These are phyloP conservation scores for Pythium plurisporium DNA, from an alignment of 352 stramenopile species.

Conservation along the genomic window DNA sequence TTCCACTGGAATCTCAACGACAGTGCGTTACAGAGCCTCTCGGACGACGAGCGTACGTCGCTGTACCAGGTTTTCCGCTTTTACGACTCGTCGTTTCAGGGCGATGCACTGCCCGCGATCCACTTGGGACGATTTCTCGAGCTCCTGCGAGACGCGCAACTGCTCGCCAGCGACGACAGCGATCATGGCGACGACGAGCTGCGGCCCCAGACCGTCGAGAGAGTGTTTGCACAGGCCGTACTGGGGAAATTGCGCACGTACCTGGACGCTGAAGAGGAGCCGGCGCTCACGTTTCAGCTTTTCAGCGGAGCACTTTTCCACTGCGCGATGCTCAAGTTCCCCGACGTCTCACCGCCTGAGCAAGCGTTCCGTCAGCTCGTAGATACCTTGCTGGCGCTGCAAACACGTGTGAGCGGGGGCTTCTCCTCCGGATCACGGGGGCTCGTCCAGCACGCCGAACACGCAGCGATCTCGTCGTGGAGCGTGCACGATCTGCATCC, in stretches of 20 bases:
- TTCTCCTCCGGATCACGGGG: background rate
- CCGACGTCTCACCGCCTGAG: slow-evolving; percentile 9
- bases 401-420: background rate
- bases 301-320: slow-evolving; percentile 55
- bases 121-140: slow-evolving; percentile 37
- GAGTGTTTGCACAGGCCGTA: slow-evolving; percentile 48
- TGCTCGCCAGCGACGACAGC: slow-evolving; percentile 14
- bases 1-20: slow-evolving; percentile 61
- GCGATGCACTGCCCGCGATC: slow-evolving; percentile 45
- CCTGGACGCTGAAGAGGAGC: slow-evolving; percentile 41
- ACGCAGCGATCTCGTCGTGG: slow-evolving; percentile 11
- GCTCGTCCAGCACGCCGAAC: slow-evolving; percentile 11
- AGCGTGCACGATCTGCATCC: slow-evolving; percentile 9
- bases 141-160: slow-evolving; percentile 34
- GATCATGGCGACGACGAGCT: background rate
- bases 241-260: slow-evolving; percentile 59
- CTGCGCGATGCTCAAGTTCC: slow-evolving; percentile 34
- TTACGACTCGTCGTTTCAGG: slow-evolving; percentile 50
- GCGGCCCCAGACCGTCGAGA: slow-evolving; percentile 23
- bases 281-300: slow-evolving; percentile 46
- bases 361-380: slow-evolving; percentile 1
- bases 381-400: background rate
- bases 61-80: slow-evolving; percentile 56
- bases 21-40: slow-evolving; percentile 26
- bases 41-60: slow-evolving; percentile 23